phyloP scores from a whole-genome alignment of 768 basidiomycete species.

The Lactarius sp. region DNA sequence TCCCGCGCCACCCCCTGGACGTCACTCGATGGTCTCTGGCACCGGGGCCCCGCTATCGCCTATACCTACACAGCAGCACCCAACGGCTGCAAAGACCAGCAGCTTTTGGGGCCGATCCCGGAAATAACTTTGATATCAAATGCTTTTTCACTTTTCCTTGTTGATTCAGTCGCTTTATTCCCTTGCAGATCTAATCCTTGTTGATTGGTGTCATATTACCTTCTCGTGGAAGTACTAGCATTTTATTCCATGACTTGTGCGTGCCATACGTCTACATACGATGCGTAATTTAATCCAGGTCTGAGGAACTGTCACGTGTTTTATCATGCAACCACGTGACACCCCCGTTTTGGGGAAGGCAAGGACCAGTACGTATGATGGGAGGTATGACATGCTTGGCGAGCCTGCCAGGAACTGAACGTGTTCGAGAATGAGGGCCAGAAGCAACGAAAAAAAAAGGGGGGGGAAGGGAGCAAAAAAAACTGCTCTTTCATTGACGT shows the following conservation, averaged over 20 bases:
- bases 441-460: too few relatives aligned
- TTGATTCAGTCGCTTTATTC: neutral
- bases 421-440: too few relatives aligned
- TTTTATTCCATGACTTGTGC: too few relatives aligned
- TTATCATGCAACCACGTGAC: neutral
- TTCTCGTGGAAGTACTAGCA: too few relatives aligned
- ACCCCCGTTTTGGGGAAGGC: too few relatives aligned
- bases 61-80: neutral
- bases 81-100: neutral
- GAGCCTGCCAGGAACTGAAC: too few relatives aligned
- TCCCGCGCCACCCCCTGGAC: neutral
- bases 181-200: neutral
- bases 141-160: neutral
- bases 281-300: too few relatives aligned
- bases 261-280: too few relatives aligned
- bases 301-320: neutral
- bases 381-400: too few relatives aligned
- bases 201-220: neutral
- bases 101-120: slow-evolving; percentile 10
- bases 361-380: too few relatives aligned
- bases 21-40: neutral
- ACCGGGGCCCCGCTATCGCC: neutral
- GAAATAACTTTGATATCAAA: slow-evolving; percentile 1
- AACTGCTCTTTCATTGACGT: too few relatives aligned
- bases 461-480: too few relatives aligned